Percentiles rank a stretch among this genome's conserved stretches.
Conservation (phyloP, 495 filamentous ascomycete genomes). For the Trichocladium antarcticum region DNA sequence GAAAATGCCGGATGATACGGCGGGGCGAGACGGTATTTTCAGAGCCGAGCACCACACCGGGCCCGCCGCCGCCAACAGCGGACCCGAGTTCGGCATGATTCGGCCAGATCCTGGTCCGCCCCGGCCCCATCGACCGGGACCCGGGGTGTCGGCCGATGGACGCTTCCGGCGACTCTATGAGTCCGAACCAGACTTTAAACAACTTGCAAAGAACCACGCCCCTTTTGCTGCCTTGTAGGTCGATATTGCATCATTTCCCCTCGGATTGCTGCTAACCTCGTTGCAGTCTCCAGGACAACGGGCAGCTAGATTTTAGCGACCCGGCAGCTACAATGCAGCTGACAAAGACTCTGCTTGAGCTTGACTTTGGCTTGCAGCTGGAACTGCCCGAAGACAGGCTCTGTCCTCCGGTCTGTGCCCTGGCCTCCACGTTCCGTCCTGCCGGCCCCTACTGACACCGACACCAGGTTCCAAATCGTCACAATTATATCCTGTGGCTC, state of each 20-base stretch:
- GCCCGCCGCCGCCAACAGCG: background rate
- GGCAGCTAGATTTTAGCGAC: constrained; percentile 70
- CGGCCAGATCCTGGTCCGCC: background rate
- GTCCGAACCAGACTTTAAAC: constrained; percentile 25
- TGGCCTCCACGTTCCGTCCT: too few relatives aligned
- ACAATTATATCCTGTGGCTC: constrained; percentile 88
- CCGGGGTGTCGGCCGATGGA: constrained; percentile 14
- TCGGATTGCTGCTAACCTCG: background rate
- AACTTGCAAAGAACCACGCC: constrained; percentile 26
- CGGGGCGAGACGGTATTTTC: background rate
- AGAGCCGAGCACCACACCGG: background rate
- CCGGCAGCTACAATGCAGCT: constrained; percentile 68
- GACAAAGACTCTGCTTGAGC: constrained; percentile 64
- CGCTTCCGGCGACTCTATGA: constrained; percentile 31
- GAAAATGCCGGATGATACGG: constrained; percentile 11
- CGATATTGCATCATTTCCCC: too few relatives aligned
- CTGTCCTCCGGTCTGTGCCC: constrained; percentile 66
- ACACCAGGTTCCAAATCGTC: constrained; percentile 57
- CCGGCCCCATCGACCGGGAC: background rate
- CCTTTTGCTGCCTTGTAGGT: constrained; percentile 23
- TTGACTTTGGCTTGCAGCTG: constrained; percentile 62
- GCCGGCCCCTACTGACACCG: too few relatives aligned
- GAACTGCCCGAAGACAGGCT: constrained; percentile 66
- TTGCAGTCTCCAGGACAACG: constrained; percentile 45
- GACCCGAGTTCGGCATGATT: background rate